Conservation (phyloP, 2,329 filamentous ascomycete genomes). For the Pseudodiploospora longispora region DNA sequence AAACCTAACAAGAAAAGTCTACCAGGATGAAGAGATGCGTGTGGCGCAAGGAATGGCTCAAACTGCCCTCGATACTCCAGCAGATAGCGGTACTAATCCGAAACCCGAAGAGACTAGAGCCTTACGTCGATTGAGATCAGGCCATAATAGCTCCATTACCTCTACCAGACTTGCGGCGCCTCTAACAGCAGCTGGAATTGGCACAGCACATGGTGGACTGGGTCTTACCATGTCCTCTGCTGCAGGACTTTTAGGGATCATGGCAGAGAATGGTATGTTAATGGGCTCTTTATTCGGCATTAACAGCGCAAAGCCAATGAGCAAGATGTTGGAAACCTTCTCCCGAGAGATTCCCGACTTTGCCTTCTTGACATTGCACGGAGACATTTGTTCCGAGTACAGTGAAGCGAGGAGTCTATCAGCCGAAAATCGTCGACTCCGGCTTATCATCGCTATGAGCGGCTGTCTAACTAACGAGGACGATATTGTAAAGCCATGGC, state of each 20-base stretch:
- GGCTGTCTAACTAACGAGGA: constrained; percentile 74
- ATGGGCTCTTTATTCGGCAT: constrained; percentile 85
- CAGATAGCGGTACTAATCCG: constrained; percentile 21
- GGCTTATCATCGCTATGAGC: constrained; percentile 74
- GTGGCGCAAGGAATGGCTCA: constrained; percentile 68
- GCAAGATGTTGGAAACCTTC: constrained; percentile 83
- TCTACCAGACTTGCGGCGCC: constrained; percentile 64
- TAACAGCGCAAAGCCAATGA: constrained; percentile 76
- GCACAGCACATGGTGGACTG: constrained; percentile 67
- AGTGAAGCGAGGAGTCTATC: constrained; percentile 43
- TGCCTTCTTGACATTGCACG: constrained; percentile 68
- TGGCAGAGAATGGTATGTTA: constrained; percentile 71
- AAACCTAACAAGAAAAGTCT: constrained; percentile 53
- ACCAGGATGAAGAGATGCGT: constrained; percentile 65
- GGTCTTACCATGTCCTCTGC: constrained; percentile 67
- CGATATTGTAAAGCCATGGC: constrained; percentile 65
- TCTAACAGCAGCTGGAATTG: constrained; percentile 70
- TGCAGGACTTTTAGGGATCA: constrained; percentile 68
- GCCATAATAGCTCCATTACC: constrained; percentile 41
- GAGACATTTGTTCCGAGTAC: constrained; percentile 29
- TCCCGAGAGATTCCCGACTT: constrained; percentile 82
- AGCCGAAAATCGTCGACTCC: constrained; percentile 57
- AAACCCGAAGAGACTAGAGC: constrained; percentile 53
- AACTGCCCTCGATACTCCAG: constrained; percentile 48
- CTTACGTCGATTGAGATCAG: constrained; percentile 66